Conservation (phyloP, 306 rosid genomes). For the Quercus berberidifolia region DNA sequence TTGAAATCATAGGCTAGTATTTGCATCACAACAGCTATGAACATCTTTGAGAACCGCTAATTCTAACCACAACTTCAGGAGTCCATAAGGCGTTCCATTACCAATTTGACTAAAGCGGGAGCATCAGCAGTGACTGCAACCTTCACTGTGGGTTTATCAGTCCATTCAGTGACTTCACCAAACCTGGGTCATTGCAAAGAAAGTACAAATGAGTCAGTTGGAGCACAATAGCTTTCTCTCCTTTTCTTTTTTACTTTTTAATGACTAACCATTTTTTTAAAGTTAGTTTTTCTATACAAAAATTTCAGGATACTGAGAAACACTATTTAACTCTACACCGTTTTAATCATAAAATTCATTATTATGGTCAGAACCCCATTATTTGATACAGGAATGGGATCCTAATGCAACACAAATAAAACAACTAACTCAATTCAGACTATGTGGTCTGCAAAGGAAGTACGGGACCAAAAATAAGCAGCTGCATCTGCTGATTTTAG, state of each 20-base stretch:
- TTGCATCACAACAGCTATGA: neutral
- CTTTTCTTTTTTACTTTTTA: neutral
- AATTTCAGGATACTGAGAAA: neutral
- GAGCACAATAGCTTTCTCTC: neutral
- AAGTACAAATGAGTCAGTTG: neutral
- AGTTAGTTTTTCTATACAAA: neutral
- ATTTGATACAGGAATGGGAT: neutral
- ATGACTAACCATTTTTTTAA: neutral
- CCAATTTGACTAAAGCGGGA: conserved; percentile 49
- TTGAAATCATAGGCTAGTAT: neutral
- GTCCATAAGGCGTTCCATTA: conserved; percentile 76
- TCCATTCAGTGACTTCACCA: conserved; percentile 83
- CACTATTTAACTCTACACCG: neutral
- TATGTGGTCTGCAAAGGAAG: neutral
- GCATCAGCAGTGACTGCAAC: conserved; percentile 95
- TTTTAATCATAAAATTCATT: neutral
- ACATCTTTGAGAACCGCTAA: neutral
- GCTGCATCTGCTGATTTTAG: neutral
- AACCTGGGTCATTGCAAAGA: conserved; percentile 49
- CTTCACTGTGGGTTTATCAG: conserved; percentile 69
- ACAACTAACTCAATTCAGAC: neutral
- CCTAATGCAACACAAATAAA: neutral
- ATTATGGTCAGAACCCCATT: neutral
- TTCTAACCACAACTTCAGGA: conserved; percentile 6
- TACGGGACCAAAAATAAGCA: neutral